phyloP scores from a whole-genome alignment of 2,329 filamentous ascomycete species.

The Trichocomaceae sp. region DNA sequence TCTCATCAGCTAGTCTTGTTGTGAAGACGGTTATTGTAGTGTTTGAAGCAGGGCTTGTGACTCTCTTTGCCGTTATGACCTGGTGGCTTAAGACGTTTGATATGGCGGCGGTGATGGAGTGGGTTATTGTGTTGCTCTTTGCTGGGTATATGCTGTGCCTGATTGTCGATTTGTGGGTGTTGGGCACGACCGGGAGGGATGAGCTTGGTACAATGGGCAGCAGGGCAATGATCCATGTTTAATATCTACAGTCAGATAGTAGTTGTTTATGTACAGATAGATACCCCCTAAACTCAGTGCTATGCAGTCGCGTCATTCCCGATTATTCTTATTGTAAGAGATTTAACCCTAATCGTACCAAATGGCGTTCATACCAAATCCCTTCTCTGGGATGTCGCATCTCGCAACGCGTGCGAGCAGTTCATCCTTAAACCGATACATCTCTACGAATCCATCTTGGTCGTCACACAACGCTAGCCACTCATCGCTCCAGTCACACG shows the following conservation, averaged over 20 bases:
- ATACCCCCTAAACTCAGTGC: too few species aligned
- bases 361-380: conserved; percentile 94
- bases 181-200: neutral
- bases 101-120: conserved; percentile 8
- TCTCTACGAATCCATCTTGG: conserved; percentile 78
- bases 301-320: too few species aligned
- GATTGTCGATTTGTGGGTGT: conserved; percentile 11
- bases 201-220: neutral
- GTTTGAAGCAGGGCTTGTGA: conserved; percentile 4
- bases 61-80: conserved; percentile 3
- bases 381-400: conserved; percentile 73
- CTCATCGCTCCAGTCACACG: conserved; percentile 77
- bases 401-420: conserved; percentile 70
- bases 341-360: conserved; percentile 64
- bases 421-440: conserved; percentile 81
- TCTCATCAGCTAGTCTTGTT: conserved; percentile 1
- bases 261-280: neutral
- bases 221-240: neutral
- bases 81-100: conserved; percentile 9
- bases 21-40: conserved; percentile 6
- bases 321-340: too few species aligned
- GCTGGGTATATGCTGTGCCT: conserved; percentile 7
- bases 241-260: neutral
- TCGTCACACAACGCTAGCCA: conserved; percentile 88
- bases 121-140: conserved; percentile 10